Evolutionary conservation across 306 rosid genomes (phyloP), one percentile per base, ranked within the genome.

Genomic region (Chamaecrista fasciculata): DNA sequence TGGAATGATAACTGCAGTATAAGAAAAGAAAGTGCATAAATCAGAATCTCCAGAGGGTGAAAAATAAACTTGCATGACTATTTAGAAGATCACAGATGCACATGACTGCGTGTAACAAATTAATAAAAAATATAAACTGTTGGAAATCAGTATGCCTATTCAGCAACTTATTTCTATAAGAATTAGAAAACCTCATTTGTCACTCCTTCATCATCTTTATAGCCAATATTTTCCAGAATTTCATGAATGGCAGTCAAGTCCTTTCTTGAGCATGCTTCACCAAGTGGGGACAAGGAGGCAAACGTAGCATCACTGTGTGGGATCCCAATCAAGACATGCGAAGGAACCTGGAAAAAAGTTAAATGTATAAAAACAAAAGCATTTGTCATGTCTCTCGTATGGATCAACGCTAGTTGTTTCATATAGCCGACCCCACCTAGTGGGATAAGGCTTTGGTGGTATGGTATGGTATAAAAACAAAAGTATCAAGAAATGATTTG

Each of bases 181-280:
- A 67, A 49, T 8, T n/a, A 58, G 20, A 62, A 53, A 70, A 84
- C 84, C 86, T 84, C 86, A 63, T 81, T 84, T 46, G 78, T 33
- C 59, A 79, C 79, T 76, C 86, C 82, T 64, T 77, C 89, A 28
- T 84, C 85, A 39, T 84, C 85, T 53, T 84, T 84, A 31, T 84
- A 81, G 73, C 86, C 75, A 10, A 81, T 53, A 58, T 56, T 81
- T 52, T 84, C 84, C 62, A 84, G 69, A 76, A 84, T 51, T 75
- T 84, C 89, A 56, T 84, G 89, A 25, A 84, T 26, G 57, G 84
- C 82, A 65, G 84, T 78, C 73, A 81, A 66, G 74, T 81, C 82
- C 77, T 72, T 82, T 79, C 86, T 81, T 37, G 74, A 78, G 76
- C 86, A 84, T 59, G 89, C 86, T 71, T 84, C 89, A 57, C 89